A percentile compares a stretch with the other conserved stretches of the same genome.
phyloP scores from a whole-genome alignment of 2,329 filamentous ascomycete genomes.

The Allantophomopsis lycopodina region DNA sequence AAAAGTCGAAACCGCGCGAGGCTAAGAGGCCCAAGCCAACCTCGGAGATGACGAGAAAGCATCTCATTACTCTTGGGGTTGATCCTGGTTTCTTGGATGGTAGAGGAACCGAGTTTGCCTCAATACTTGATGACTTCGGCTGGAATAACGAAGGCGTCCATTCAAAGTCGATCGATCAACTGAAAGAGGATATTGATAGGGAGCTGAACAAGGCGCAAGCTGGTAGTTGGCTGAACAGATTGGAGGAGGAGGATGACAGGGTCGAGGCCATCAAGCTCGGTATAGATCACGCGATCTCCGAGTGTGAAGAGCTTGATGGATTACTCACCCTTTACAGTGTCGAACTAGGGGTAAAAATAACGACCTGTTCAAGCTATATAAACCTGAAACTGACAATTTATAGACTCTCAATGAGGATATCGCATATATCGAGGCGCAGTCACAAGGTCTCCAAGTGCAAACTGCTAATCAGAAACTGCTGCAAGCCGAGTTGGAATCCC shows the following conservation, averaged over 20 bases:
- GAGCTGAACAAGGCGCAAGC: slow-evolving; percentile 86
- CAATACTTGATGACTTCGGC: slow-evolving; percentile 73
- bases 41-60: slow-evolving; percentile 18
- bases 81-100: slow-evolving; percentile 65
- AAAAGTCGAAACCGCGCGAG: slow-evolving; percentile 15
- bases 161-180: slow-evolving; percentile 60
- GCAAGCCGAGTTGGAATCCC: slow-evolving; percentile 69
- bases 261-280: slow-evolving; percentile 76
- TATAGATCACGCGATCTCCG: slow-evolving; percentile 79
- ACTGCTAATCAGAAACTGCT: slow-evolving; percentile 93
- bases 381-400: slow-evolving; percentile 7
- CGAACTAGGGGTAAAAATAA: slow-evolving; percentile 63
- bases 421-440: slow-evolving; percentile 92
- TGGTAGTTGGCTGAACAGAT: slow-evolving; percentile 78
- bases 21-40: slow-evolving; percentile 15
- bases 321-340: slow-evolving; percentile 89
- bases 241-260: slow-evolving; percentile 77
- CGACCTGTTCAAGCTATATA: slow-evolving; percentile 3
- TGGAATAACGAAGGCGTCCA: slow-evolving; percentile 74
- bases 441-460: slow-evolving; percentile 91
- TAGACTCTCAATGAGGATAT: slow-evolving; percentile 92
- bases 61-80: slow-evolving; percentile 44
- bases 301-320: slow-evolving; percentile 94
- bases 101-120: slow-evolving; percentile 66
- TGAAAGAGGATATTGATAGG: slow-evolving; percentile 72